phyloP scores from a whole-genome alignment of 116 monocot species.

The Papilionanthe hybrid region DNA sequence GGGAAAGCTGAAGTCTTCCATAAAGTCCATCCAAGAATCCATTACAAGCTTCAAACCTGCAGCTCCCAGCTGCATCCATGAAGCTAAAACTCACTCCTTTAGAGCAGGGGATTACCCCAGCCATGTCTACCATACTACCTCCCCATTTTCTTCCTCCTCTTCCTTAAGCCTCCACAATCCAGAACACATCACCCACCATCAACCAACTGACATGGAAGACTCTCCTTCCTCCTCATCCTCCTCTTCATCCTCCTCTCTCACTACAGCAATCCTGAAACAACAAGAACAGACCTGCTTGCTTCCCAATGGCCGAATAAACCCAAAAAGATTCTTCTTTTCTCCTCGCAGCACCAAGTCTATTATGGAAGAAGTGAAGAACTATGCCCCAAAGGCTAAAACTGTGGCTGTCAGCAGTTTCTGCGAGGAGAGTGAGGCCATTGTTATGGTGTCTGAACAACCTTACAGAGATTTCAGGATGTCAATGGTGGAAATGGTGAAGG shows the following conservation, averaged over 20 bases:
- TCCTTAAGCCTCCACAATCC: neutral
- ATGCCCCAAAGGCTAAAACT: too few relatives aligned
- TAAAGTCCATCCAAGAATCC: neutral
- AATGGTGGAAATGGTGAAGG: conserved; percentile 53
- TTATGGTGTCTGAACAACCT: conserved; percentile 38
- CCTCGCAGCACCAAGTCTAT: conserved; percentile 8
- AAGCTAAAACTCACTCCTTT: neutral
- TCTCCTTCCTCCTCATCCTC: neutral
- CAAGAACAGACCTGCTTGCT: neutral
- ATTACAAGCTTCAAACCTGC: neutral
- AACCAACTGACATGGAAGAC: neutral
- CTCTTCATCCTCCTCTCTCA: neutral
- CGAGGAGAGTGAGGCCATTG: conserved; percentile 26
- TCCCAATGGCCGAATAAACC: neutral
- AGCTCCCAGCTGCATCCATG: neutral
- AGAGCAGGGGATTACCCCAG: neutral
- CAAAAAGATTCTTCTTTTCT: conserved; percentile 14
- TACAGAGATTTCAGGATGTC: conserved; percentile 40
- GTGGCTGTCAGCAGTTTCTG: neutral
- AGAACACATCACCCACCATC: neutral
- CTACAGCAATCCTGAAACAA: neutral
- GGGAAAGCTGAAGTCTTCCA: neutral
- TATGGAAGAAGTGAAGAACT: neutral
- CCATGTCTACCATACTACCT: neutral
- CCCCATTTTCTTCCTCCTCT: neutral